These are phyloP conservation scores for Filobasidium uniguttulatum DNA, from an alignment of 1,284 basidiomycete genomes.

Conservation along the genomic window DNA sequence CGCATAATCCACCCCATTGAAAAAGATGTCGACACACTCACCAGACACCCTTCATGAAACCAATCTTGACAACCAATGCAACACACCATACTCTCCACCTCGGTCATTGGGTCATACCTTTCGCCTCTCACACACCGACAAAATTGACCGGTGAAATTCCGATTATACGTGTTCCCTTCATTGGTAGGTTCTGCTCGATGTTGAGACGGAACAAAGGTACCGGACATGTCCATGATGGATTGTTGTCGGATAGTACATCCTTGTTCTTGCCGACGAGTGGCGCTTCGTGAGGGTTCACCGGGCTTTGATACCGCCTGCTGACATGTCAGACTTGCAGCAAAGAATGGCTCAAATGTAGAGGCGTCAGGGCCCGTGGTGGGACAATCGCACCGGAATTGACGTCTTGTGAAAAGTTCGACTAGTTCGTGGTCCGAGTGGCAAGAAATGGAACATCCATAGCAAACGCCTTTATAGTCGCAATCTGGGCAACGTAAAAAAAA, in stretches of 20 bases:
- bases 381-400: constrained; percentile 35
- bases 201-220: too few relatives aligned
- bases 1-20: constrained; percentile 18
- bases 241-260: background rate
- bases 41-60: constrained; percentile 17
- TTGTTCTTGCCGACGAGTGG: background rate
- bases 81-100: constrained; percentile 33
- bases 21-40: background rate
- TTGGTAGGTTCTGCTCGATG: constrained; percentile 24
- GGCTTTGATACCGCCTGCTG: too few relatives aligned
- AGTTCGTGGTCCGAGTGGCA: constrained; percentile 35
- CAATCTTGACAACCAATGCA: constrained; percentile 34
- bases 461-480: constrained; percentile 27
- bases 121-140: constrained; percentile 30
- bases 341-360: background rate
- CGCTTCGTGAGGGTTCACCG: background rate
- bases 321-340: too few relatives aligned
- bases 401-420: constrained; percentile 34
- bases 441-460: constrained; percentile 36
- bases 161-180: constrained; percentile 25
- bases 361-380: constrained; percentile 19
- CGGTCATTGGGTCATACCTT: constrained; percentile 33
- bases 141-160: constrained; percentile 31
- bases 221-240: too few relatives aligned
- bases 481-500: constrained; percentile 15